Conservation (phyloP, 139 green algal genomes). For the Tetraselmis chui region DNA sequence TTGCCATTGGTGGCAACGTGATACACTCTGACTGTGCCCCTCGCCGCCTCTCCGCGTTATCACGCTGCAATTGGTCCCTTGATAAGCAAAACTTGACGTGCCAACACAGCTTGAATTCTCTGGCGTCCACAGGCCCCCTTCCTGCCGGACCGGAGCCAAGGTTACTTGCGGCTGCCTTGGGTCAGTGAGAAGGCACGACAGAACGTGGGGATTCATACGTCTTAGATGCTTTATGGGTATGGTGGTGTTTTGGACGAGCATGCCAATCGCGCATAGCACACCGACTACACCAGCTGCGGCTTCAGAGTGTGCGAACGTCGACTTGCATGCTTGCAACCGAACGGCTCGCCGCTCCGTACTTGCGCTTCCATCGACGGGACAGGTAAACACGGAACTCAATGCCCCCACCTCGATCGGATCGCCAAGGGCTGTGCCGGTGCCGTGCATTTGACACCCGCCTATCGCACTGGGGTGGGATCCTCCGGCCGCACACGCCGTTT, state of each 20-base stretch:
- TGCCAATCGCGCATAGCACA: slow-evolving; percentile 29
- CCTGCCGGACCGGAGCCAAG: background rate
- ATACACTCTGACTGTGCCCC: background rate
- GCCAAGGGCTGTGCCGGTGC: slow-evolving; percentile 57
- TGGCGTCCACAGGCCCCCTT: background rate
- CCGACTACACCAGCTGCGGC: slow-evolving; percentile 37
- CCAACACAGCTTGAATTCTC: background rate
- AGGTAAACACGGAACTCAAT: background rate
- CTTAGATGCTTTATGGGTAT: slow-evolving; percentile 56
- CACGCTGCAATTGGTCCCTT: background rate
- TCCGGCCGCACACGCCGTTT: slow-evolving; percentile 22
- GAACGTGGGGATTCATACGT: slow-evolving; percentile 55
- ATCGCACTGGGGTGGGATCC: background rate
- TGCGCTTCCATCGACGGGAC: background rate
- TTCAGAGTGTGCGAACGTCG: slow-evolving; percentile 70
- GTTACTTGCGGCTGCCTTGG: background rate
- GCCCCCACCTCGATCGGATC: slow-evolving; percentile 56
- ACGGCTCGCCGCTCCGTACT: too few species aligned
- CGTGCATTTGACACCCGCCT: slow-evolving; percentile 27
- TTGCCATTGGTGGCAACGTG: background rate
- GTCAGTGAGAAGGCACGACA: background rate
- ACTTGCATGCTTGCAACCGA: slow-evolving; percentile 53
- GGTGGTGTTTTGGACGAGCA: background rate
- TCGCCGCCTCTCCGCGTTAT: background rate
- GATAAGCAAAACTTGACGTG: background rate